These are phyloP conservation scores for Wickerhamiella occidentalis DNA, from an alignment of 805 yeast species.

Conservation along the genomic window DNA sequence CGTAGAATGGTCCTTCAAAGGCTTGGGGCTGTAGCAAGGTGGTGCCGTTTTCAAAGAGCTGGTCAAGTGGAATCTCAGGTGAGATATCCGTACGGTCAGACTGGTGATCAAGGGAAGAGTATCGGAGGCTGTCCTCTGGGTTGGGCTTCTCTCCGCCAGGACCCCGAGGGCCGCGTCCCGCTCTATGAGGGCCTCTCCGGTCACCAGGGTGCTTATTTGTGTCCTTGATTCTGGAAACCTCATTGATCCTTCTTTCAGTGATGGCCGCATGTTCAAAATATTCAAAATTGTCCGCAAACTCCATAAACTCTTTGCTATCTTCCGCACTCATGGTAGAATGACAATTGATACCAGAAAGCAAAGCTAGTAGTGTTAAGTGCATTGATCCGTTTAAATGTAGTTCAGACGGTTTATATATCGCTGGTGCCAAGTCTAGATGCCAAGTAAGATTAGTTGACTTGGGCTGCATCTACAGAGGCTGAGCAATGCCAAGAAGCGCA, in stretches of 20 bases:
- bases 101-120: background rate
- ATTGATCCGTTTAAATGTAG: too few relatives aligned
- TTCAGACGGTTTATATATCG: background rate
- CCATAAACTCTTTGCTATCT: background rate
- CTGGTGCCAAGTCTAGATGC: background rate
- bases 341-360: background rate
- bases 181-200: background rate
- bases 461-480: background rate
- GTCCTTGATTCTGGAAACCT: background rate
- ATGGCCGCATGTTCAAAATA: background rate
- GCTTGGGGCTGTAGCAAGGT: slow-evolving; percentile 5
- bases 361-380: background rate
- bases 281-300: background rate
- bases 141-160: background rate
- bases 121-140: background rate
- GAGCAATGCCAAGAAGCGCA: background rate
- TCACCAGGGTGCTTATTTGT: background rate
- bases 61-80: background rate
- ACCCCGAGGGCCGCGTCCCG: too few relatives aligned
- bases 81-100: slow-evolving; percentile 5
- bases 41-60: background rate
- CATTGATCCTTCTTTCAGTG: background rate
- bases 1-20: background rate
- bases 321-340: background rate
- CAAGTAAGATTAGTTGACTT: background rate